Evolutionary conservation across 257 asterid species (phyloP).

Genomic region (Forsythia viridissima): DNA sequence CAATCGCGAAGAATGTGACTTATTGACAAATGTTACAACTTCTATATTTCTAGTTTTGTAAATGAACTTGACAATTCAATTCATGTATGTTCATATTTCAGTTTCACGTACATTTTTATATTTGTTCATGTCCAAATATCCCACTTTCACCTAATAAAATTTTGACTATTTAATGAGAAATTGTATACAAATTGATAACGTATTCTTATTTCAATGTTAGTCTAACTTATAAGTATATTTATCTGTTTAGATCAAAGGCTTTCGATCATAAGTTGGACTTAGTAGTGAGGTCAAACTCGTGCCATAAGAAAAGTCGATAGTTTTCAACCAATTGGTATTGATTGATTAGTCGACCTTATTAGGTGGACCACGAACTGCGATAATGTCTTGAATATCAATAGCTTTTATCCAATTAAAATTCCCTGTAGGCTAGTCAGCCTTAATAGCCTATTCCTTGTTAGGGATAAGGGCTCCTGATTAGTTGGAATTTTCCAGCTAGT

Average conservation of each 20-base stretch:
- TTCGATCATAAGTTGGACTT: neutral
- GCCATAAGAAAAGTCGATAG: neutral
- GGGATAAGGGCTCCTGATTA: neutral
- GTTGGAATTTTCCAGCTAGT: neutral
- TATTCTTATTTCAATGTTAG: neutral
- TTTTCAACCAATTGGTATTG: neutral
- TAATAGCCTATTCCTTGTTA: neutral
- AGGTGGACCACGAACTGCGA: neutral
- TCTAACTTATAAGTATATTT: neutral
- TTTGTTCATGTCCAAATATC: neutral
- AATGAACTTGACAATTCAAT: neutral
- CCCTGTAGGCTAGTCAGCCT: too few species aligned
- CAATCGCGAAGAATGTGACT: neutral
- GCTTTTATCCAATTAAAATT: neutral
- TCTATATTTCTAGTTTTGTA: neutral
- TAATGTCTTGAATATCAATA: neutral
- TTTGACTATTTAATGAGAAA: neutral
- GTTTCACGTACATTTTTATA: neutral
- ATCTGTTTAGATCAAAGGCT: neutral
- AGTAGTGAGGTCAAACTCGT: neutral
- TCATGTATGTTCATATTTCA: neutral
- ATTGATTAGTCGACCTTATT: neutral
- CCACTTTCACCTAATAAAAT: neutral
- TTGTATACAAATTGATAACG: neutral
- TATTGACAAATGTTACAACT: neutral